Conservation (phyloP, 1,139 yeast genomes). For the Geotrichum australiense region DNA sequence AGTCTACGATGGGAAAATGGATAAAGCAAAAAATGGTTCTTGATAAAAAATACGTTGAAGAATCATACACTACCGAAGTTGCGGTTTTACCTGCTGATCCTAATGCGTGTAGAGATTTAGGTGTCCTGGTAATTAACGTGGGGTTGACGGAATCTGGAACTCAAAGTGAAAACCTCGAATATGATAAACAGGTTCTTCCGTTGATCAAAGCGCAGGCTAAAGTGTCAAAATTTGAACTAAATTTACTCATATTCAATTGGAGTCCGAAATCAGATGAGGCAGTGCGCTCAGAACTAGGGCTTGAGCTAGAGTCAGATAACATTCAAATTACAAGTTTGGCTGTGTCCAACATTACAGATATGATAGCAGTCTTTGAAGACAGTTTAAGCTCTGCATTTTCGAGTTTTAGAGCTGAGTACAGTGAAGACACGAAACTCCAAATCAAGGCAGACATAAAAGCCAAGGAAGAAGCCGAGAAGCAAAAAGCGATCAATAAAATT, state of each 20-base stretch:
- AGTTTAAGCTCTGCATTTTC: neutral
- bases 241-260: constrained; percentile 20
- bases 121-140: constrained; percentile 27
- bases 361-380: no score
- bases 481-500: no score
- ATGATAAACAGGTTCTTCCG: constrained; percentile 19
- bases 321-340: constrained; percentile 3
- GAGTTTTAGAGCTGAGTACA: constrained; percentile 1
- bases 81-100: constrained; percentile 25
- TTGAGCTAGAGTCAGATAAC: constrained; percentile 3
- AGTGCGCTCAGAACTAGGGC: constrained; percentile 3
- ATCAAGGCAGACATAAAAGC: no score
- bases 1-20: constrained; percentile 29
- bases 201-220: constrained; percentile 19
- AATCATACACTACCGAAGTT: constrained; percentile 15
- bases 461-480: no score
- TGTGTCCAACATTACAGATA: constrained; percentile 7
- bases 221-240: constrained; percentile 18
- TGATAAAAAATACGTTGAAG: constrained; percentile 13
- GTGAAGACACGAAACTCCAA: no score
- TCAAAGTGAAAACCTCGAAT: constrained; percentile 11
- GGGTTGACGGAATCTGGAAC: constrained; percentile 22
- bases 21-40: constrained; percentile 27
- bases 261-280: constrained; percentile 10
- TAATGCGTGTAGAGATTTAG: constrained; percentile 22